These are phyloP conservation scores for Arthrobotrys entomopaga DNA, from an alignment of 2,329 filamentous ascomycete species.

Conservation along the genomic window DNA sequence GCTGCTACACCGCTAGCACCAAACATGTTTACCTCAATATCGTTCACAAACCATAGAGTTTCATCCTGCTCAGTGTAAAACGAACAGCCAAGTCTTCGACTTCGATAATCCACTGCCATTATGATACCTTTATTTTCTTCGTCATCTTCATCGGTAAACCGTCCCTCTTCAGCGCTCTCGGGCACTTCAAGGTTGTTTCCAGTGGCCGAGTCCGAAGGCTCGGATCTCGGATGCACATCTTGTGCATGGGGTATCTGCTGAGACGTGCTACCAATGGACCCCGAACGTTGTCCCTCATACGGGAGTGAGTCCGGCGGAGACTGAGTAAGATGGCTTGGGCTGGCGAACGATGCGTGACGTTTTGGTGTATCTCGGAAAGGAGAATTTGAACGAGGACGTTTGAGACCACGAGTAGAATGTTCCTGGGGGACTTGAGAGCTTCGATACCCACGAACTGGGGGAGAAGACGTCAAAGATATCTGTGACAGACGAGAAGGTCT, in stretches of 20 bases:
- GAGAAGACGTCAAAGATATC: slow-evolving; percentile 24
- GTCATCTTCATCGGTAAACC: slow-evolving; percentile 65
- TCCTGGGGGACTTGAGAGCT: not conserved
- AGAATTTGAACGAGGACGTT: slow-evolving; percentile 34
- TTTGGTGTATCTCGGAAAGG: slow-evolving; percentile 37
- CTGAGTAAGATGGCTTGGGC: not conserved
- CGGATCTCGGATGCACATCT: not conserved
- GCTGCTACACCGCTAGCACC: slow-evolving; percentile 31
- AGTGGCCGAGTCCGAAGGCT: not conserved
- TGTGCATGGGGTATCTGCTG: not conserved
- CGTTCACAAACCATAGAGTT: slow-evolving; percentile 58
- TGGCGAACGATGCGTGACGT: not conserved
- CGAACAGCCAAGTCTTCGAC: slow-evolving; percentile 57
- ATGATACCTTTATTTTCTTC: slow-evolving; percentile 56
- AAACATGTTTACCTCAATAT: slow-evolving; percentile 55
- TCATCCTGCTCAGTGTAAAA: slow-evolving; percentile 57
- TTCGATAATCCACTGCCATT: slow-evolving; percentile 58
- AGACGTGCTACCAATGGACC: not conserved
- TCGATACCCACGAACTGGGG: slow-evolving; percentile 9
- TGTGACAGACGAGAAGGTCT: slow-evolving; percentile 6
- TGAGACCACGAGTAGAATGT: slow-evolving; percentile 17
- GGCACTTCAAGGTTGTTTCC: not conserved
- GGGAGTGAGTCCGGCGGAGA: slow-evolving; percentile 19
- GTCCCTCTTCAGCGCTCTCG: not conserved
- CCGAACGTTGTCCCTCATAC: not conserved